Evolutionary conservation across 176 grass and related monocot species (phyloP), one percentile per base, ranked within the genome.

Genomic region (Aegilops longissima): DNA sequence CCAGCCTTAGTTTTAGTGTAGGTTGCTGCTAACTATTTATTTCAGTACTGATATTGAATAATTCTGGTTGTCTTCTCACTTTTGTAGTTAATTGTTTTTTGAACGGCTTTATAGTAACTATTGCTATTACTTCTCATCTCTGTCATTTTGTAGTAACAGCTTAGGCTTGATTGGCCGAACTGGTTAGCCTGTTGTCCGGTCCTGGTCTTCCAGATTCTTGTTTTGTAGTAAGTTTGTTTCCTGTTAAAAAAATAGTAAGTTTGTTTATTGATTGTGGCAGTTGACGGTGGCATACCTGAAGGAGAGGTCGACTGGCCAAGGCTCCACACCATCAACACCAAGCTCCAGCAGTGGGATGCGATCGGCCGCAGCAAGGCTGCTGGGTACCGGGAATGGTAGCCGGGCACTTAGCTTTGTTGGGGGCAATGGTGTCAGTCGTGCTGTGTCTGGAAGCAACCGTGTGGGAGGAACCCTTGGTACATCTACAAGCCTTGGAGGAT

Each of bases 301-400:
- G 93, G 97, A 96, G 85, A 96, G 94, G 62, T 81, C 92, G 36
- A 64, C 97, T 33, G 92, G 76, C 73, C 97, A 93, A 76, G 84
- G 79, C 73, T 93, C 92, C 34, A 69, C 90, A 3, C 90, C 94
- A 5, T 90, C 97, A 27, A 92, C 88, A 10, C 87, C 94, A 45
- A 99, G 85, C 62, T 91, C 97, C 17, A 83, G 92, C 59, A 88
- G 92, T 20, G 94, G 97, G 73, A 90, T 99, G 91, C 88, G 92
- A 56, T 99, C 94, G 3, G 97, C 97, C 0, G 97, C 97, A 33
- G 97, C 97, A n/a, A 99, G 92, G 89, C 69, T 99, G 23, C 92
- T 99, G 29, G 94, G 97, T 69, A 62, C 83, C 2, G 97, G 97
- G 51, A 99, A 96, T 11, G 92, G 92, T 8, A 92, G 82, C 67